Percentiles rank a stretch among this genome's conserved stretches.
These are phyloP conservation scores for Periconia sp. DNA, from an alignment of 2,329 filamentous ascomycete genomes.

Conservation along the genomic window DNA sequence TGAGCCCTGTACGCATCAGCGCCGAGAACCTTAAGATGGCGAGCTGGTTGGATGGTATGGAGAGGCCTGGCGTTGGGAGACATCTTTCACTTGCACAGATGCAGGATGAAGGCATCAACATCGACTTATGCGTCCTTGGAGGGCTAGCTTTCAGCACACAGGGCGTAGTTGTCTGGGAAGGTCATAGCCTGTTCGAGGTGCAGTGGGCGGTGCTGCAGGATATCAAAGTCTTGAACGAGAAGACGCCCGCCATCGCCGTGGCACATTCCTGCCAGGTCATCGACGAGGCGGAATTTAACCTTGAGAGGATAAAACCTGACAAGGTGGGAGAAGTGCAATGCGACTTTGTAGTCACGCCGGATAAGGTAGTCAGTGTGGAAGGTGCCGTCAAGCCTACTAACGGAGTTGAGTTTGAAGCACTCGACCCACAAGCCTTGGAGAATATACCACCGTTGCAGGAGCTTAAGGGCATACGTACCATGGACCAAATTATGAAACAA, in stretches of 20 bases:
- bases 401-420: conserved; percentile 47
- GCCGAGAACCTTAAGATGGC: conserved; percentile 38
- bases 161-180: conserved; percentile 51
- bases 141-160: conserved; percentile 47
- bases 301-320: conserved; percentile 27
- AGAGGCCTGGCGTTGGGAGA: conserved; percentile 44
- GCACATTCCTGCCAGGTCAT: conserved; percentile 53
- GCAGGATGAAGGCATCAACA: conserved; percentile 26
- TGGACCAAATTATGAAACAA: conserved; percentile 40
- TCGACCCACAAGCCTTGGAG: conserved; percentile 45
- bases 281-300: conserved; percentile 27
- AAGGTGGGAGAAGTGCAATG: conserved; percentile 51
- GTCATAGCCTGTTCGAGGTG: conserved; percentile 51
- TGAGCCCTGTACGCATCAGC: conserved; percentile 45
- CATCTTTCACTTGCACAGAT: conserved; percentile 46
- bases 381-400: conserved; percentile 40
- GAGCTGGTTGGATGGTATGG: conserved; percentile 53
- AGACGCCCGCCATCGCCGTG: conserved; percentile 41
- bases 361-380: conserved; percentile 33
- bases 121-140: conserved; percentile 50
- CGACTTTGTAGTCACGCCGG: conserved; percentile 50
- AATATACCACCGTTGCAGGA: conserved; percentile 47
- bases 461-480: conserved; percentile 43
- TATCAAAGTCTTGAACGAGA: conserved; percentile 33
- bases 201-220: conserved; percentile 51